phyloP scores from a whole-genome alignment of 495 filamentous ascomycete species.

The Filosporella fistucella region DNA sequence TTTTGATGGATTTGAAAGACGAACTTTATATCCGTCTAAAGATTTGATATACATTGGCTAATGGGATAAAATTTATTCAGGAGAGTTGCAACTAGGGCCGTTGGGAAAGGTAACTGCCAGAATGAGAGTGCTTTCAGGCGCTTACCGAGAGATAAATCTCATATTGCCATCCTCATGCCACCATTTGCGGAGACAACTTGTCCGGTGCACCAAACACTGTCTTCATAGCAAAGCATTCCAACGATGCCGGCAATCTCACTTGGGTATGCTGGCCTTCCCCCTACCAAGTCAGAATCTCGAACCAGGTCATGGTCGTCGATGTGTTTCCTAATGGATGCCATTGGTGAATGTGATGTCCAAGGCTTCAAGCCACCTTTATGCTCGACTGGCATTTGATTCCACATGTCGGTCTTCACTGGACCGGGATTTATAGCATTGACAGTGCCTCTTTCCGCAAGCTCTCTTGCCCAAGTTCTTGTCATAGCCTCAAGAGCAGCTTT shows the following conservation, averaged over 20 bases:
- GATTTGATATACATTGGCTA: no score
- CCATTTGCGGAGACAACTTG: conserved; percentile 80
- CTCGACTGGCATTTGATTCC: conserved; percentile 27
- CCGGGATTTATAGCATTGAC: conserved; percentile 87
- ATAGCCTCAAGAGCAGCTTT: conserved; percentile 87
- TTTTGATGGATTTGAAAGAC: no score
- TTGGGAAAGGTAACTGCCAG: no score
- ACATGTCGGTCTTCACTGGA: conserved; percentile 73
- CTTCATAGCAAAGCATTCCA: conserved; percentile 70
- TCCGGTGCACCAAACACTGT: conserved; percentile 75
- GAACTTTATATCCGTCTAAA: no score
- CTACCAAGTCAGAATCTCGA: conserved; percentile 51
- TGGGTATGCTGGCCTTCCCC: conserved; percentile 64
- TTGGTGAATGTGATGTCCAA: conserved; percentile 63
- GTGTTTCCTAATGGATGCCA: conserved; percentile 43
- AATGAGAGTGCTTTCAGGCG: no score
- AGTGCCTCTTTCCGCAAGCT: conserved; percentile 69
- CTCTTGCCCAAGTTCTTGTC: conserved; percentile 83
- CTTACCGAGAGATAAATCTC: no score
- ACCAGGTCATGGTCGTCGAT: conserved; percentile 56
- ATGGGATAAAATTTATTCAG: no score
- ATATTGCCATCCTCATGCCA: conserved; percentile 60
- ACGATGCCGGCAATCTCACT: conserved; percentile 78
- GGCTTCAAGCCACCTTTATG: conserved; percentile 34
- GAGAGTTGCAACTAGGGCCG: no score